Evolutionary conservation across 495 filamentous ascomycete genomes (phyloP).

Genomic region (Penicillium arizonense): DNA sequence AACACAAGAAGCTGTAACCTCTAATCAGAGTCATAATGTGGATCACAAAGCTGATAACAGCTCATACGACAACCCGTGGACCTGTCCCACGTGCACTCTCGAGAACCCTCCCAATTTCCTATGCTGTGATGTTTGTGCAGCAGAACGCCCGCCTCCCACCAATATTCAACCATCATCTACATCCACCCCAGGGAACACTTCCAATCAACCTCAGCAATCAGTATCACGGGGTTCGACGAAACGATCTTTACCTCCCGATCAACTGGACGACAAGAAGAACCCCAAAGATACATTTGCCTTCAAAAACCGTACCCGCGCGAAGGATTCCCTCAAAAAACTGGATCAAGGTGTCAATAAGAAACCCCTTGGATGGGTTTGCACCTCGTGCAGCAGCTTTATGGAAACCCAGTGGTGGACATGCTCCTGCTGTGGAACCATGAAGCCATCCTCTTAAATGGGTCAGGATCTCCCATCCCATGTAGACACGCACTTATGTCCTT

Average conservation of each 20-base stretch:
- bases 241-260: slow-evolving; percentile 11
- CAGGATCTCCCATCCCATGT: too few species aligned
- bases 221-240: slow-evolving; percentile 21
- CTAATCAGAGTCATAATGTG: slow-evolving; percentile 1
- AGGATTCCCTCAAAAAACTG: slow-evolving; percentile 35
- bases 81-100: slow-evolving; percentile 79
- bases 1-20: not conserved
- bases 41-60: slow-evolving; percentile 26
- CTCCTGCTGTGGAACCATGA: slow-evolving; percentile 65
- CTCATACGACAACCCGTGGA: slow-evolving; percentile 55
- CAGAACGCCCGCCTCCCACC: slow-evolving; percentile 53
- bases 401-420: slow-evolving; percentile 81
- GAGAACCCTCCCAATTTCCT: slow-evolving; percentile 69
- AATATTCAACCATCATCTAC: slow-evolving; percentile 16
- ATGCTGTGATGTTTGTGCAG: slow-evolving; percentile 76
- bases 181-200: slow-evolving; percentile 4
- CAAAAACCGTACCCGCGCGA: slow-evolving; percentile 35
- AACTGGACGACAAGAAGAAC: slow-evolving; percentile 8
- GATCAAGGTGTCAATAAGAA: slow-evolving; percentile 40
- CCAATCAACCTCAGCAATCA: slow-evolving; percentile 5
- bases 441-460: slow-evolving; percentile 48
- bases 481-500: not conserved
- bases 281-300: slow-evolving; percentile 25
- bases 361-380: slow-evolving; percentile 67
- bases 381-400: slow-evolving; percentile 62